A percentile compares a stretch with the other conserved stretches of the same genome.
Conservation (phyloP, 208 protist species). For the Trypanosoma theileri region DNA sequence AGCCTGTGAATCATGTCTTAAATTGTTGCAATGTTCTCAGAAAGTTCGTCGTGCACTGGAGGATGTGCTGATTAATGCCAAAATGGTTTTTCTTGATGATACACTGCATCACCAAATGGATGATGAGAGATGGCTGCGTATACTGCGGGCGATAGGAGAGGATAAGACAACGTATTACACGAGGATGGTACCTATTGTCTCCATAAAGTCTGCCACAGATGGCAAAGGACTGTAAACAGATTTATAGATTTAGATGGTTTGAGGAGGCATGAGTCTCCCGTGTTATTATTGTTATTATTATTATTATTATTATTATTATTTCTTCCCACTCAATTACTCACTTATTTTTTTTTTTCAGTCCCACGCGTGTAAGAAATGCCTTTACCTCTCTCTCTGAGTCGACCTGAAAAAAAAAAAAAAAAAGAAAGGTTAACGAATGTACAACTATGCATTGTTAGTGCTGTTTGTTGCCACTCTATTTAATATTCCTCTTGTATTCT, state of each 20-base stretch:
- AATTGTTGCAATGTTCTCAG: slow-evolving; percentile 18
- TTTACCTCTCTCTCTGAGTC: too few relatives aligned
- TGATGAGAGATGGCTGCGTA: slow-evolving; percentile 61
- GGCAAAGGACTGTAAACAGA: background rate
- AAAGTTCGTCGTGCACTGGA: slow-evolving; percentile 30
- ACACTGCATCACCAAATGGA: slow-evolving; percentile 63
- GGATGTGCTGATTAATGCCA: slow-evolving; percentile 46
- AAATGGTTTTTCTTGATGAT: slow-evolving; percentile 52
- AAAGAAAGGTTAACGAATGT: too few relatives aligned
- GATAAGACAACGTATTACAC: slow-evolving; percentile 26
- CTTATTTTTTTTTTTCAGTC: too few relatives aligned
- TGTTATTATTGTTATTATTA: background rate
- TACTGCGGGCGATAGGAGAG: slow-evolving; percentile 44
- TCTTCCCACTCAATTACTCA: background rate
- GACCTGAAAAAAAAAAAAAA: too few relatives aligned
- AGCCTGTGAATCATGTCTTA: slow-evolving; percentile 21
- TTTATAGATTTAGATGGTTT: too few relatives aligned
- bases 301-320: background rate
- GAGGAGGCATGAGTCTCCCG: background rate
- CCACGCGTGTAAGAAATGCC: too few relatives aligned
- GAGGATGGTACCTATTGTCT: background rate
- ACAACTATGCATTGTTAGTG: too few relatives aligned
- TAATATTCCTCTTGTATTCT: background rate
- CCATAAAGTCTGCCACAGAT: background rate
- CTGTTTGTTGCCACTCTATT: background rate